Conservation (phyloP, 345 rosid genomes). For the Populus tremula region DNA sequence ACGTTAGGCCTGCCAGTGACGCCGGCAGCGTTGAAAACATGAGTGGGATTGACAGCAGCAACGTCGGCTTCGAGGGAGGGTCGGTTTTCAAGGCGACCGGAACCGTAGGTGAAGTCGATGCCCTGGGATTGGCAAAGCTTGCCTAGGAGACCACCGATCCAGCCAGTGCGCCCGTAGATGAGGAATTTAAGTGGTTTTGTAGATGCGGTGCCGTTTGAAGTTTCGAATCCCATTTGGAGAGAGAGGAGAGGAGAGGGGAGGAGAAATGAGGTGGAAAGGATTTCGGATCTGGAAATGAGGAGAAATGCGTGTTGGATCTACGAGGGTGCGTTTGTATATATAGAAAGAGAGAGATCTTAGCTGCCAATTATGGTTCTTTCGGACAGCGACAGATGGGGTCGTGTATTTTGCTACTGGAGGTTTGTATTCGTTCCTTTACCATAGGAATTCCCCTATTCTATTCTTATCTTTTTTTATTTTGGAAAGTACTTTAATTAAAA, state of each 20-base stretch:
- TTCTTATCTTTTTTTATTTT: no score
- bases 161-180: conserved; percentile 87
- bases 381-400: neutral
- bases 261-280: neutral
- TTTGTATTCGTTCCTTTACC: no score
- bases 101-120: conserved; percentile 62
- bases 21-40: conserved; percentile 93
- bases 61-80: conserved; percentile 60
- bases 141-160: conserved; percentile 91
- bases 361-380: neutral
- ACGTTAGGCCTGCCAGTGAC: conserved; percentile 92
- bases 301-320: neutral
- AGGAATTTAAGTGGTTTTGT: conserved; percentile 54
- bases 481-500: no score
- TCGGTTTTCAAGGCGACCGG: conserved; percentile 84
- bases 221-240: conserved; percentile 43
- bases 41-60: conserved; percentile 58
- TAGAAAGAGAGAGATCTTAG: neutral
- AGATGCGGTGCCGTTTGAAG: conserved; percentile 48
- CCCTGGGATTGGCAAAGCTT: conserved; percentile 63
- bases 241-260: neutral
- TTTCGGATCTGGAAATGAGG: conserved; percentile 10
- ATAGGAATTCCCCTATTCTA: no score
- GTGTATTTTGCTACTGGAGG: no score
- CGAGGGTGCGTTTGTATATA: neutral